These are phyloP conservation scores for Ceratobasidium sp. DNA, from an alignment of 1,284 basidiomycete species.

Conservation along the genomic window DNA sequence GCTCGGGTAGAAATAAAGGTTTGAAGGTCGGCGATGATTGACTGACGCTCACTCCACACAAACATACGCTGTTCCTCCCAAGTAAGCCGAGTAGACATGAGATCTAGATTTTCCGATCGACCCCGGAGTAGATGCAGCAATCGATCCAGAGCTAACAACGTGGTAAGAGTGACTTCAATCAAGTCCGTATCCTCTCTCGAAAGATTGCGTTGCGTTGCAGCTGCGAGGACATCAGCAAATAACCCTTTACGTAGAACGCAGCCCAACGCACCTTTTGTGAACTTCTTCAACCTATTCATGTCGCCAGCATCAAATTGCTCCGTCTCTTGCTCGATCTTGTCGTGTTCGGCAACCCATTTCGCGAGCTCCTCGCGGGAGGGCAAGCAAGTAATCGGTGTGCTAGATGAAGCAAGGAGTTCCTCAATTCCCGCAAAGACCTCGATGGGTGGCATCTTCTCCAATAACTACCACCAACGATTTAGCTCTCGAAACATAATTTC, in stretches of 20 bases:
- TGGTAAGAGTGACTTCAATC: constrained; percentile 92
- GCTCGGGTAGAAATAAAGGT: constrained; percentile 76
- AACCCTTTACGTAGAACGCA: constrained; percentile 1
- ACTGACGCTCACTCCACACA: constrained; percentile 77
- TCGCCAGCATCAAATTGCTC: constrained; percentile 92
- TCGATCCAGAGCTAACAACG: constrained; percentile 90
- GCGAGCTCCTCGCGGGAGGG: constrained; percentile 77
- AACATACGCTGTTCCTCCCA: constrained; percentile 87
- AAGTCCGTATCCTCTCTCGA: constrained; percentile 94
- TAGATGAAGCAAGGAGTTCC: constrained; percentile 66
- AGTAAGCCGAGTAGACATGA: constrained; percentile 76
- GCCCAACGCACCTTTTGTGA: constrained; percentile 83
- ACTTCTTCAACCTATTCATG: constrained; percentile 86
- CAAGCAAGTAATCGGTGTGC: constrained; percentile 71
- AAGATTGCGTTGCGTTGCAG: constrained; percentile 88
- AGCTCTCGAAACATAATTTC: constrained; percentile 35
- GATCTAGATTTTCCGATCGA: constrained; percentile 81
- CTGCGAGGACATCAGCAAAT: constrained; percentile 61
- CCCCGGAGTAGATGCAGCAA: constrained; percentile 87
- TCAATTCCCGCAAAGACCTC: constrained; percentile 84
- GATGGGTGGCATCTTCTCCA: constrained; percentile 82
- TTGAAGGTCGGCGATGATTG: constrained; percentile 74
- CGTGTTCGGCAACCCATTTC: constrained; percentile 84
- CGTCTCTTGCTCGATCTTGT: constrained; percentile 90
- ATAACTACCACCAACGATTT: constrained; percentile 67